Evolutionary conservation across 768 basidiomycete species (phyloP), one percentile per base, ranked within the genome.

Genomic region (Mycena galericulata): DNA sequence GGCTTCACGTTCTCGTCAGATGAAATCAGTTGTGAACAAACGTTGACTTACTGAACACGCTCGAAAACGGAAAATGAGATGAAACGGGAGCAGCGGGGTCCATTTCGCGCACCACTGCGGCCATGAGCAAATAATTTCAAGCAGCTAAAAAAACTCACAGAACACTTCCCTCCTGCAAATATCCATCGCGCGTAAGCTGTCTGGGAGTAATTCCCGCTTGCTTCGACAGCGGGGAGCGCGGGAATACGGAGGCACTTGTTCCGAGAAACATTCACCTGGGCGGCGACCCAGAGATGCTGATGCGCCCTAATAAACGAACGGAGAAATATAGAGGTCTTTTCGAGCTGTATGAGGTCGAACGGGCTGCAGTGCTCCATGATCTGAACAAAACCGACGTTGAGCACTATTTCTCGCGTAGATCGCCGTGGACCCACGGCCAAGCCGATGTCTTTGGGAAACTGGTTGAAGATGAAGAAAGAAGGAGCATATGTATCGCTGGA

Each of bases 291-390:
- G 15, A 53, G 50, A 26, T 29, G 30, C 10, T n/a, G 3, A 11
- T 63, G 26, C 12, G 17, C 50, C 0, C 9, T 3, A 32, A 54
- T 41, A 18, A 54, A 41, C 1, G 50, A 26, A 40, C 40, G 50
- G 18, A 53, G 18, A n/a, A 30, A 24, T 36, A 15, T 12, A 24
- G 38, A 43, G 12, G 30, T 32, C 3, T 22, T n/a, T 17, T 22
- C 20, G 40, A 63, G 36, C 27, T 63, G 50, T 18, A 29, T 27
- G 40, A 63, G 50, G 22, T 63, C 62, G 40, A 63, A 53, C 2
- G 62, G 62, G 29, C 62, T 63, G 40, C 62, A 63, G 14, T 32
- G 26, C n/a, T 54, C 51, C 38, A 63, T 4, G 40, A 63, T 63
- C 62, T 63, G 10, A 26, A 47, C 26, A 10, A n/a, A n/a, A n/a